A percentile compares a stretch with the other conserved stretches of the same genome.
These are phyloP conservation scores for Aspergillus conjunctus DNA, from an alignment of 495 filamentous ascomycete species.

Conservation along the genomic window DNA sequence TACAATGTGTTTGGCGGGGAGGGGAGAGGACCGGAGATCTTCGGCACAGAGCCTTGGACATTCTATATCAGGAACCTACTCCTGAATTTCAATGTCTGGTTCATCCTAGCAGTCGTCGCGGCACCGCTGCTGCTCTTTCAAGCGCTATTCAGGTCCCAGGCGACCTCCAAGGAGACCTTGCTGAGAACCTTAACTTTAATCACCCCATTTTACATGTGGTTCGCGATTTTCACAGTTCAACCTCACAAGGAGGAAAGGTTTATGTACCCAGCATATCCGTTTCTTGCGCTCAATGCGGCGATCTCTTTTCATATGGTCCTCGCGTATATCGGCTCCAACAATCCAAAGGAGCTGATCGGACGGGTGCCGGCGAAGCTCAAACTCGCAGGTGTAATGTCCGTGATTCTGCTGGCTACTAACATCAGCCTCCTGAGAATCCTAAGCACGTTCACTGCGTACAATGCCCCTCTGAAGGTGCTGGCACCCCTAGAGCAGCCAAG, in stretches of 20 bases:
- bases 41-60: conserved; percentile 94
- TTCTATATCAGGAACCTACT: conserved; percentile 93
- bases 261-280: conserved; percentile 96
- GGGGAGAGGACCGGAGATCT: conserved; percentile 84
- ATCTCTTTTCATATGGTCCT: conserved; percentile 78
- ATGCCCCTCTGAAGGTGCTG: conserved; percentile 81
- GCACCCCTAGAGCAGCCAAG: conserved; percentile 51
- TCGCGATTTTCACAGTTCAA: conserved; percentile 85
- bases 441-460: conserved; percentile 85
- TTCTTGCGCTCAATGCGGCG: conserved; percentile 90
- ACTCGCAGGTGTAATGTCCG: conserved; percentile 56
- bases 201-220: conserved; percentile 91
- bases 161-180: conserved; percentile 47
- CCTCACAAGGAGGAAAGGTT: conserved; percentile 98
- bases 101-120: conserved; percentile 75
- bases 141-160: conserved; percentile 40
- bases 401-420: conserved; percentile 59
- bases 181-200: conserved; percentile 76
- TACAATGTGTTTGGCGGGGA: conserved; percentile 90
- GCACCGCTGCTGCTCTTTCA: conserved; percentile 63
- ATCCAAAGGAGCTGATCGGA: conserved; percentile 63
- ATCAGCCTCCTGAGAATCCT: conserved; percentile 70
- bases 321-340: conserved; percentile 65
- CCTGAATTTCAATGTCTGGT: conserved; percentile 96
- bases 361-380: conserved; percentile 73